phyloP scores from a whole-genome alignment of 1,139 yeast genomes.

The Debaryomyces udenii region DNA sequence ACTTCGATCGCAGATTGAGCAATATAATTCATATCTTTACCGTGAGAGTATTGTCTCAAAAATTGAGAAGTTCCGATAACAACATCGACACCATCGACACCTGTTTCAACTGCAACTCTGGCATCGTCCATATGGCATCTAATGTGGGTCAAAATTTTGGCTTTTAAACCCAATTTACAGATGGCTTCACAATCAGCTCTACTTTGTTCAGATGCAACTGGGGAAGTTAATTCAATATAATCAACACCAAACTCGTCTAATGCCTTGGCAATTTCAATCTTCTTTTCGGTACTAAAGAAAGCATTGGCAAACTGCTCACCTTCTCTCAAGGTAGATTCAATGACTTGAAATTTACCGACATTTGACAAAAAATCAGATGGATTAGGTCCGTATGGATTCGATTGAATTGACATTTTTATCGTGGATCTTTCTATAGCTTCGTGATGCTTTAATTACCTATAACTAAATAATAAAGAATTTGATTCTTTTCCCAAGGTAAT shows the following conservation, averaged over 20 bases:
- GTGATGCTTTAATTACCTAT: background rate
- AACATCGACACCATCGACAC: constrained; percentile 98
- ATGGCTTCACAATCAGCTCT: constrained; percentile 95
- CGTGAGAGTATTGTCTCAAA: constrained; percentile 92
- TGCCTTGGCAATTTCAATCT: constrained; percentile 97
- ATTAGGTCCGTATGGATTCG: constrained; percentile 92
- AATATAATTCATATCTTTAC: constrained; percentile 98
- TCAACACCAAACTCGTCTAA: constrained; percentile 97
- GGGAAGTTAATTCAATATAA: constrained; percentile 95
- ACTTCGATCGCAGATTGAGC: constrained; percentile 97
- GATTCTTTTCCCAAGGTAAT: constrained; percentile 1
- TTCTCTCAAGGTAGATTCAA: constrained; percentile 95
- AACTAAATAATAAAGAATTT: constrained; percentile 1
- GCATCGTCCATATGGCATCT: constrained; percentile 99
- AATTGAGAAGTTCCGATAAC: constrained; percentile 98
- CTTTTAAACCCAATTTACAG: constrained; percentile 93
- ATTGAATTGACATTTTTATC: constrained; percentile 15
- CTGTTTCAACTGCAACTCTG: constrained; percentile 93
- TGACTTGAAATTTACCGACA: constrained; percentile 85
- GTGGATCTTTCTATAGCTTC: background rate
- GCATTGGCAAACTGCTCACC: constrained; percentile 99
- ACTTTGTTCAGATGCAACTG: constrained; percentile 96
- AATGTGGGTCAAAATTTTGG: constrained; percentile 89
- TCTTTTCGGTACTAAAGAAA: constrained; percentile 91
- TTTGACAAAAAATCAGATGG: constrained; percentile 92